Evolutionary conservation across 2,329 filamentous ascomycete genomes (phyloP).

Genomic region (Cercospora canescens): DNA sequence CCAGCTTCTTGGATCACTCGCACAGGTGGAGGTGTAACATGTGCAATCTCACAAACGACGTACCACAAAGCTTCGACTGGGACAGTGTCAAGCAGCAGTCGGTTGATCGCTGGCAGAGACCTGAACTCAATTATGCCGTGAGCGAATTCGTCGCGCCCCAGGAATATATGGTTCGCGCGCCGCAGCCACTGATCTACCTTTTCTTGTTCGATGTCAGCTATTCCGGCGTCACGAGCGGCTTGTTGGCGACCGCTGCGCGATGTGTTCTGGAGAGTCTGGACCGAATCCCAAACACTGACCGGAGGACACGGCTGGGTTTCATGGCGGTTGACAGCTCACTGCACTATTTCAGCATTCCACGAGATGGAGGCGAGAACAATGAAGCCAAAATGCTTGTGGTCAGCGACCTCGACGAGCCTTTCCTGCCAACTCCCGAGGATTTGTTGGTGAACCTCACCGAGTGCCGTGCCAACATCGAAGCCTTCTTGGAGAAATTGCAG

Average conservation of each 20-base stretch:
- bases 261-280: slow-evolving; percentile 94
- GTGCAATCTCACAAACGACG: slow-evolving; percentile 98
- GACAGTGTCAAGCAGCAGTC: slow-evolving; percentile 88
- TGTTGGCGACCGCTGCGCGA: slow-evolving; percentile 86
- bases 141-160: slow-evolving; percentile 97
- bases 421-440: slow-evolving; percentile 89
- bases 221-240: slow-evolving; percentile 81
- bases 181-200: slow-evolving; percentile 91
- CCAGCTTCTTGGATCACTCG: slow-evolving; percentile 93
- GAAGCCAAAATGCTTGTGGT: slow-evolving; percentile 93
- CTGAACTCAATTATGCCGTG: slow-evolving; percentile 93
- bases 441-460: slow-evolving; percentile 86
- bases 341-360: slow-evolving; percentile 93
- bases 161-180: slow-evolving; percentile 98
- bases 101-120: slow-evolving; percentile 86
- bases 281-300: slow-evolving; percentile 96
- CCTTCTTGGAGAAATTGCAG: slow-evolving; percentile 85
- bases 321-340: slow-evolving; percentile 92
- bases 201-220: slow-evolving; percentile 96
- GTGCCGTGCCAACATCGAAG: slow-evolving; percentile 86
- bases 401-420: slow-evolving; percentile 93
- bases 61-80: slow-evolving; percentile 99
- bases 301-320: slow-evolving; percentile 88
- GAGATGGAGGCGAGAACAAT: slow-evolving; percentile 79
- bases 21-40: slow-evolving; percentile 99